These are phyloP conservation scores for Fusarium pseudonygamai DNA, from an alignment of 2,329 filamentous ascomycete genomes.

Conservation along the genomic window DNA sequence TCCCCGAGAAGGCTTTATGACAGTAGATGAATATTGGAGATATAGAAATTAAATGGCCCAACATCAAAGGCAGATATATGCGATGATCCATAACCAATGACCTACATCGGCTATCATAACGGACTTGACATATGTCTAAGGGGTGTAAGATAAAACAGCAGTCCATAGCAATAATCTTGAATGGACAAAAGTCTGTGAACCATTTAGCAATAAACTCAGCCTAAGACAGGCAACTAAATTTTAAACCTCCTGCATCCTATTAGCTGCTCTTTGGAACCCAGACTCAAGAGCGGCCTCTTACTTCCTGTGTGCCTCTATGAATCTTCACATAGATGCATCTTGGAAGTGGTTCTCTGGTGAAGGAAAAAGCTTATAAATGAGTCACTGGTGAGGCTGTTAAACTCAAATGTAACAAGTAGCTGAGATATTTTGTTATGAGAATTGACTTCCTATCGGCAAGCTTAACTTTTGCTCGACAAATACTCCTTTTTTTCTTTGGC, in stretches of 20 bases:
- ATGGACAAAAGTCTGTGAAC: rapidly evolving
- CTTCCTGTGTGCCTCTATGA: too few relatives aligned
- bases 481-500: not conserved
- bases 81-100: too few relatives aligned
- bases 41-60: not conserved
- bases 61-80: rapidly evolving
- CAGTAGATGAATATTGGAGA: rapidly evolving
- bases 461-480: not conserved
- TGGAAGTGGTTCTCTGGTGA: too few relatives aligned
- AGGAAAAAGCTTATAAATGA: too few relatives aligned
- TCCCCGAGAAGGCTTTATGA: too few relatives aligned
- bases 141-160: not conserved
- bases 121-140: not conserved
- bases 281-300: not conserved
- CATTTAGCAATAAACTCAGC: rapidly evolving
- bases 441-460: not conserved
- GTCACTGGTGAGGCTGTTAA: rapidly evolving
- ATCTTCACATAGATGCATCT: not conserved
- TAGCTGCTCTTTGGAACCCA: not conserved
- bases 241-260: too few relatives aligned
- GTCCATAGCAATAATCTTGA: too few relatives aligned
- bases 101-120: too few relatives aligned
- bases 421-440: too few relatives aligned
- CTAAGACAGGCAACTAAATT: not conserved
- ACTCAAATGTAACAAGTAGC: not conserved